phyloP scores from a whole-genome alignment of 164 flowering plant species.

The Brasenia schreberi region DNA sequence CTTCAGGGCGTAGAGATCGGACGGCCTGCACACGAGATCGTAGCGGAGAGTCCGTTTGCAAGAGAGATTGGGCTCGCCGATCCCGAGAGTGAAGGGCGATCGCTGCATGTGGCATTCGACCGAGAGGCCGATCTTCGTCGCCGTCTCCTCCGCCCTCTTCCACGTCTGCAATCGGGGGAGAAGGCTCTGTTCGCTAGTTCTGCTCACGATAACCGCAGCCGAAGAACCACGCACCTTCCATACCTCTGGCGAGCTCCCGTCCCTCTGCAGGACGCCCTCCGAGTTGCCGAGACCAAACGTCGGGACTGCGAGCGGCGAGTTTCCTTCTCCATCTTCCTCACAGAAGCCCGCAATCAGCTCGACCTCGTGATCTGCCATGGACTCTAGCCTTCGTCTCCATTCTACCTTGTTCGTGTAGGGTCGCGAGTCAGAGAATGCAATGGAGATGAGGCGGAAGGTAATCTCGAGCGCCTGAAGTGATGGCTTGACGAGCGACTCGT shows the following conservation, averaged over 20 bases:
- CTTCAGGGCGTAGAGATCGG: constrained; percentile 49
- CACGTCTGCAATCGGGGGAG: background rate
- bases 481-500: background rate
- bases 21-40: constrained; percentile 66
- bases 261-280: background rate
- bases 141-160: constrained; percentile 33
- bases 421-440: background rate
- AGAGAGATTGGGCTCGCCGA: constrained; percentile 76
- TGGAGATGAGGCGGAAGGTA: background rate
- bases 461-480: background rate
- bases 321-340: background rate
- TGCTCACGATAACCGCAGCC: background rate
- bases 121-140: constrained; percentile 42
- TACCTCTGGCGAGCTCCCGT: background rate
- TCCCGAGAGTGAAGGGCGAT: constrained; percentile 69
- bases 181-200: constrained; percentile 1
- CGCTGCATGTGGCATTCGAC: constrained; percentile 67
- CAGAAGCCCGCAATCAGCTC: background rate
- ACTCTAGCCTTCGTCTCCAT: background rate
- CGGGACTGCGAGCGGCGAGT: background rate
- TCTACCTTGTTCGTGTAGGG: background rate
- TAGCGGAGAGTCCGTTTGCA: constrained; percentile 69
- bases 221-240: background rate
- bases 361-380: background rate
- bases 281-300: background rate